Evolutionary conservation across 805 yeast genomes (phyloP), one percentile per base, ranked within the genome.

Genomic region (Saccharomycopsis fodiens): DNA sequence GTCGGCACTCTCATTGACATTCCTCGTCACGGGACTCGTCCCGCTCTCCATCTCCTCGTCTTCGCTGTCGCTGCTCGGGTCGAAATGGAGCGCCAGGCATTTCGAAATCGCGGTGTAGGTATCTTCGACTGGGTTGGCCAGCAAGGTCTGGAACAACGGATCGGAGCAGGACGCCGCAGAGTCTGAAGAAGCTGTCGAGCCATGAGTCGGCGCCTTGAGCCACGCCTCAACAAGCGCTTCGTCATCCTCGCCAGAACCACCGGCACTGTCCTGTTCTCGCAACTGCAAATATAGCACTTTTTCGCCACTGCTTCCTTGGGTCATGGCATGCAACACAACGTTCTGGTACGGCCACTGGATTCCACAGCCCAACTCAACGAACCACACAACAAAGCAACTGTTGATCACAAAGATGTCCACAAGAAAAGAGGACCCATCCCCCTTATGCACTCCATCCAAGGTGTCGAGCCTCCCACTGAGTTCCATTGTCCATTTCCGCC

Each of bases 371-470:
- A 58, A 46, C 5, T 55, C 53, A 25, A 57, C 55, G 36, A 69
- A 60, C 75, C 75, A 70, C 2, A 69, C 47, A 1, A 69, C 52
- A 3, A 70, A 50, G 10, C 63, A 60, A 3, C 61, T 55, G 41
- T 63, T 64, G 41, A 69, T 41, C 1, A 66, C 64, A 52, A 67
- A 70, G 2, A 70, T 35, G 43, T 69, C 73, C 4, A 57, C 57
- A 8, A 51, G 51, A 7, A n/a, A 22, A 25, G 10, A 25, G 10
- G 29, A 25, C 6, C 29, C 29, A 15, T 10, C 15, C 15, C 36
- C 36, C 8, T 17, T 32, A 19, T 12, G 17, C 12, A 32, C 36
- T 32, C 5, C 15, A 6, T 17, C 20, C 20, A 15, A 25, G 29
- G 10, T 25, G 29, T 25, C 29, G 10, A 25, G 10, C 6, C 29